Evolutionary conservation across 192 early-diverging fungal species (phyloP).

Genomic region (Coemansia sp.): DNA sequence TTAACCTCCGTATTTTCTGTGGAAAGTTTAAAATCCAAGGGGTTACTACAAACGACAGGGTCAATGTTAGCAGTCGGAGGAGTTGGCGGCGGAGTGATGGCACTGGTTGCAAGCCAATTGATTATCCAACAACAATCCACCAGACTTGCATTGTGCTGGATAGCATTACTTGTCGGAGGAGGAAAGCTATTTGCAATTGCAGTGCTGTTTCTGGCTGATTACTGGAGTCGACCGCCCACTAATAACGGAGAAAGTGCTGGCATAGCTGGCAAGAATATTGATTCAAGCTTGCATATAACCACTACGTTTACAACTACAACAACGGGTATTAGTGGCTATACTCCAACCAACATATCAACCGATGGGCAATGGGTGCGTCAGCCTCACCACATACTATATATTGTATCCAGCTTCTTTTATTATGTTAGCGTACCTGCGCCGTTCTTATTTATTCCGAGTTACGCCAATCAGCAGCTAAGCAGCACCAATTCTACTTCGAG

Average conservation of each 20-base stretch:
- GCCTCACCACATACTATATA: neutral
- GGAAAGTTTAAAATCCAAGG: neutral
- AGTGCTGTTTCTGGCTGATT: neutral
- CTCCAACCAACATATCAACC: too few relatives aligned
- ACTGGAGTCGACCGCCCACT: neutral
- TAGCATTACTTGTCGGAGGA: slow-evolving; percentile 4
- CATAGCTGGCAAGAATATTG: neutral
- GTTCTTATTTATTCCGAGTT: slow-evolving; percentile 1
- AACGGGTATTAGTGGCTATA: neutral
- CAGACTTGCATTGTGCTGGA: neutral
- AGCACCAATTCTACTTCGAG: neutral
- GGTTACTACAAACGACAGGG: neutral
- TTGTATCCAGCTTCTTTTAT: neutral
- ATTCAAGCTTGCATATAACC: neutral
- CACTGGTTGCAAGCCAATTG: neutral
- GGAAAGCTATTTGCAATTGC: neutral
- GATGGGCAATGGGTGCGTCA: neutral
- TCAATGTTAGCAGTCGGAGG: neutral
- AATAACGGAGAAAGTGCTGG: neutral
- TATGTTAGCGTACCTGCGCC: neutral
- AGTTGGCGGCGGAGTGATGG: slow-evolving; percentile 7
- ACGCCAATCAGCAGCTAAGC: neutral
- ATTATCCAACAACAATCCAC: neutral
- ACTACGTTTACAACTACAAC: neutral
- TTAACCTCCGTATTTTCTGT: neutral